Conservation (phyloP, 352 stramenopile species). For the Pythium rhizo-oryzae region DNA sequence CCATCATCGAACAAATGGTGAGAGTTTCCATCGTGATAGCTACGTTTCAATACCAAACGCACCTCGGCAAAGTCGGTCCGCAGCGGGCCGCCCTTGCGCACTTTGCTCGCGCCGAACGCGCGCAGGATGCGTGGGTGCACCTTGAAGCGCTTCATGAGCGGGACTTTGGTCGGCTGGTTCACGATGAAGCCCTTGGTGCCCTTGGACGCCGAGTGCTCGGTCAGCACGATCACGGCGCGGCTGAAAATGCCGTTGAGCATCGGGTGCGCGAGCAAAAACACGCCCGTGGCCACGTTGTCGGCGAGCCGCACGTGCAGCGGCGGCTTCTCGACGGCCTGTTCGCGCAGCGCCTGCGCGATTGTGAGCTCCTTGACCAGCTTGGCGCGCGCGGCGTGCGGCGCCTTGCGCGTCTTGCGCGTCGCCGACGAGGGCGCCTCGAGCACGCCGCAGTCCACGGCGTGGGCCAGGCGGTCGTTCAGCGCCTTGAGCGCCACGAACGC, state of each 20-base stretch:
- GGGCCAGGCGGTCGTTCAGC: slow-evolving; percentile 62
- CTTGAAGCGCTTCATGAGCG: slow-evolving; percentile 58
- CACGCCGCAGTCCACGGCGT: slow-evolving; percentile 40
- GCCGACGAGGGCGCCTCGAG: background rate
- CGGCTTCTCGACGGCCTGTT: slow-evolving; percentile 32
- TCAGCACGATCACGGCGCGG: slow-evolving; percentile 75
- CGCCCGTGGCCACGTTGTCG: slow-evolving; percentile 37
- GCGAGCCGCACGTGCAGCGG: slow-evolving; percentile 21
- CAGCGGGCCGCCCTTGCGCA: slow-evolving; percentile 66
- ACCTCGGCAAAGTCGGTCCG: slow-evolving; percentile 67
- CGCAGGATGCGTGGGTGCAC: slow-evolving; percentile 59
- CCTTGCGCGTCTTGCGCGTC: background rate
- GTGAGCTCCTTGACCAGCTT: slow-evolving; percentile 22
- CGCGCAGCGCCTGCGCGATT: slow-evolving; percentile 15
- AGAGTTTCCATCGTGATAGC: background rate
- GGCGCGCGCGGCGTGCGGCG: background rate
- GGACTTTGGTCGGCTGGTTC: slow-evolving; percentile 60
- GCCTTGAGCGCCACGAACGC: slow-evolving; percentile 65
- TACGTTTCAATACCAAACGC: background rate
- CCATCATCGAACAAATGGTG: background rate
- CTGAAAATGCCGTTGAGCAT: slow-evolving; percentile 72
- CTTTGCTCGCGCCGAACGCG: slow-evolving; percentile 61
- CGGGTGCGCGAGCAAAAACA: slow-evolving; percentile 80
- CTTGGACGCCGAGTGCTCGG: slow-evolving; percentile 50
- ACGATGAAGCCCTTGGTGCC: slow-evolving; percentile 78